These are phyloP conservation scores for Alliaria petiolata DNA, from an alignment of 345 rosid species.

Conservation along the genomic window DNA sequence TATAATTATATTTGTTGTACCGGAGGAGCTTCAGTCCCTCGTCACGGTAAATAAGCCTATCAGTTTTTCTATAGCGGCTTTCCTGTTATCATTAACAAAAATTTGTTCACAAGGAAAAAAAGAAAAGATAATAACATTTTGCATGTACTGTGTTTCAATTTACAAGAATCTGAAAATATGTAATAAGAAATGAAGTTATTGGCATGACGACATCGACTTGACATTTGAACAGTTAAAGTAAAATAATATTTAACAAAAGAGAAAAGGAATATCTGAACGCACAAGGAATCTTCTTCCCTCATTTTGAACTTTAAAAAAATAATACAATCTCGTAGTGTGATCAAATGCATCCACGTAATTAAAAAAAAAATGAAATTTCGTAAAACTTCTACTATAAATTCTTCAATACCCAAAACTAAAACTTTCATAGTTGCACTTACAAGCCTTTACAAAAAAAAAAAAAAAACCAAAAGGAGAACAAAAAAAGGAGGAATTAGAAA, in stretches of 20 bases:
- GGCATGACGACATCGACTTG: slow-evolving; percentile 2
- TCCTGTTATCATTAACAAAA: background rate
- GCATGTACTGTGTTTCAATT: background rate
- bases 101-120: background rate
- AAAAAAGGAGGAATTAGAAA: background rate
- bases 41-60: too few relatives aligned
- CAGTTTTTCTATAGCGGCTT: background rate
- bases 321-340: background rate
- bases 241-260: background rate
- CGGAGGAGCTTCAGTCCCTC: too few relatives aligned
- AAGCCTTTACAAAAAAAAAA: too few relatives aligned
- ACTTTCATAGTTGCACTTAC: background rate
- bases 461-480: background rate
- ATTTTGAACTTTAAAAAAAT: background rate
- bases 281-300: slow-evolving; percentile 21
- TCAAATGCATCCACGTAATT: background rate
- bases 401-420: background rate
- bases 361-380: background rate
- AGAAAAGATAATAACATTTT: background rate
- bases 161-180: background rate
- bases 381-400: slow-evolving; percentile 15
- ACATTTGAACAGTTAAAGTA: background rate
- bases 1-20: too few relatives aligned
- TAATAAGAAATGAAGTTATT: background rate
- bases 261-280: slow-evolving; percentile 25